Evolutionary conservation across 495 filamentous ascomycete genomes (phyloP), one percentile per base, ranked within the genome.

Genomic region (Aspergillus conjunctus): DNA sequence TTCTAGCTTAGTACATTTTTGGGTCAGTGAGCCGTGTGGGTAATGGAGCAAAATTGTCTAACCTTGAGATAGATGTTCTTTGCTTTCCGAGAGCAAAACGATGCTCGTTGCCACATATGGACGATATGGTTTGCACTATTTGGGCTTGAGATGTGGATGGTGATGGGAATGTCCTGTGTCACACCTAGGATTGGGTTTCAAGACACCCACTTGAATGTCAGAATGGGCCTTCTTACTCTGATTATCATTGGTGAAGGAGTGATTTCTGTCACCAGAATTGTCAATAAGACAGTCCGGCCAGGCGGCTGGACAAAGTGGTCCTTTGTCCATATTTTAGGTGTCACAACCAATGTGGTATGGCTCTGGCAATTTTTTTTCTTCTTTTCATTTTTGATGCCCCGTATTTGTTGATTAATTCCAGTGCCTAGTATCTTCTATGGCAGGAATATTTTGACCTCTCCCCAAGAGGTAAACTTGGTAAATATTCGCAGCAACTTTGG

Each of bases 241-340:
- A 88, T 89, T 64, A 87, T 89, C 57, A 80, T 90, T 51, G 88
- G 88, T 20, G 86, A 89, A 71, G 85, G 86, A 31, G 79, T 88
- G 34, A 81, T 81, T 62, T 74, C 76, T 15, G 71, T 83, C 54
- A 80, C 80, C 41, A 75, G 81, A 37, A 78, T 83, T 63, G 79
- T 84, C 54, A 84, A 83, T 65, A 79, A 80, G 53, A 81, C 85
- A 54, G 78, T 83, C 4, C 77, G 78, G 63, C 79, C 77, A 37
- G 77, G 78, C n/a, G 78, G 77, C 22, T 83, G 79, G 72, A 74
- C 76, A 9, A 67, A 68, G 15, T 76, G 73, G 59, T 79, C 79
- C 21, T 83, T 85, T 72, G 71, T 75, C 18, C 81, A 83, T 56
- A 80, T 83, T 49, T 64, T 78, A 48, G 75, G 75, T 30, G 73